Evolutionary conservation across 257 asterid genomes (phyloP), one percentile per base, ranked within the genome.

Genomic region (Lycium ferocissimum): DNA sequence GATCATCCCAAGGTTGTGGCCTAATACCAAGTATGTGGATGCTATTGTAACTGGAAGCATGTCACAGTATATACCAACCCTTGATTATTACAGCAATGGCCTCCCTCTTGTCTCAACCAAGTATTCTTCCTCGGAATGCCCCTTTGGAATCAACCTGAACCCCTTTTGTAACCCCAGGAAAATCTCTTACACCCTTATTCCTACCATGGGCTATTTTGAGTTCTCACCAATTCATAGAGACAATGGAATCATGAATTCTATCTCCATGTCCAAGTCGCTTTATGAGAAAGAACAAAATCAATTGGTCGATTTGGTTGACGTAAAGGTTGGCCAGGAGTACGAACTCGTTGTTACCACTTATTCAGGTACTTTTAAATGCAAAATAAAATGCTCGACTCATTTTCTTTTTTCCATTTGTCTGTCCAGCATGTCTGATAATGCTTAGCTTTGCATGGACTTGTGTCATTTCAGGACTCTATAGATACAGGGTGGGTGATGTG

Each of bases 41-140:
- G 57, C 1, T 56, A 38, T 62, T 38, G 72, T 81, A 49, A 81
- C 72, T 14, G 84, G 75, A 65, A 35, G 57, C 43, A 81, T 81
- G 84, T 18, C 84, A 59, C 43, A 65, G 11, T 65, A 65, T 33
- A 33, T 26, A 33, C 45, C 18, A 6, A 65, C 40, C 13, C 71
- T 62, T 53, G 35, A 53, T 35, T 47, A 78, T 78, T 78, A 49
- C 82, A 51, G 18, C 65, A 22, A 6, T 47, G 11, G 82, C 33
- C 9, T 56, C 40, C 54, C 40, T 3, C 82, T 51, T 51, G 18
- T 78, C 35, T 18, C n/a, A 22, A 78, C 43, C n/a, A 49, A 51
- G 18, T 78, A 78, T 57, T 9, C 51, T 80, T 61, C 45, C n/a
- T 66, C 73, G 3, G 73, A 66, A 66, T 5, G 73, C n/a, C 7